A percentile compares a stretch with the other conserved stretches of the same genome.
These are phyloP conservation scores for Eucalyptus caleyi DNA, from an alignment of 345 rosid genomes.

Conservation along the genomic window DNA sequence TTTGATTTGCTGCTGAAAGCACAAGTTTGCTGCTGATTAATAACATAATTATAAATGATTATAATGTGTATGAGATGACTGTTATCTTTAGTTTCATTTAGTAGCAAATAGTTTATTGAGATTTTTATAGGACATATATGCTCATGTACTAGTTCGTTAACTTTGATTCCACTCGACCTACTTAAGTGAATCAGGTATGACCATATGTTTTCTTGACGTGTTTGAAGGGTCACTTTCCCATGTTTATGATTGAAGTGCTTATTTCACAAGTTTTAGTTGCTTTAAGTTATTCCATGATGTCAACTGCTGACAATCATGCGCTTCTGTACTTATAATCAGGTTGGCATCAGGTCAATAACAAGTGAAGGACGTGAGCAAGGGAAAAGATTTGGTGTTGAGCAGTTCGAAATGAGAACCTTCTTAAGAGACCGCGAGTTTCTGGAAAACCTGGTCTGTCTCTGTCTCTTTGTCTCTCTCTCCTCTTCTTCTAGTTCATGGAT, in stretches of 20 bases:
- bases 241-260: background rate
- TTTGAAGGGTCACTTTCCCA: background rate
- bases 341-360: slow-evolving; percentile 87
- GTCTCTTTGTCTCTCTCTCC: background rate
- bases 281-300: background rate
- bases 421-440: slow-evolving; percentile 56
- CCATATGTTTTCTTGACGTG: background rate
- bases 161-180: background rate
- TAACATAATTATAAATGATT: background rate
- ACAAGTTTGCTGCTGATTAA: background rate
- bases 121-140: background rate
- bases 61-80: background rate
- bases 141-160: background rate
- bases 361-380: slow-evolving; percentile 90
- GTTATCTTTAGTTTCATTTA: background rate
- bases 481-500: background rate
- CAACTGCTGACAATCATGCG: background rate
- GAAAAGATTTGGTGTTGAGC: slow-evolving; percentile 89
- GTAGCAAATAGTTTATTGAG: background rate
- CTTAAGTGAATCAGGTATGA: background rate
- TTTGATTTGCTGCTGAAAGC: background rate
- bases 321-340: slow-evolving; percentile 26
- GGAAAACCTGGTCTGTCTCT: slow-evolving; percentile 76
- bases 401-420: slow-evolving; percentile 89
- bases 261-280: background rate